A percentile compares a stretch with the other conserved stretches of the same genome.
Evolutionary conservation across 805 yeast genomes (phyloP).

Genomic region (Diddensiella caesifluorescens): DNA sequence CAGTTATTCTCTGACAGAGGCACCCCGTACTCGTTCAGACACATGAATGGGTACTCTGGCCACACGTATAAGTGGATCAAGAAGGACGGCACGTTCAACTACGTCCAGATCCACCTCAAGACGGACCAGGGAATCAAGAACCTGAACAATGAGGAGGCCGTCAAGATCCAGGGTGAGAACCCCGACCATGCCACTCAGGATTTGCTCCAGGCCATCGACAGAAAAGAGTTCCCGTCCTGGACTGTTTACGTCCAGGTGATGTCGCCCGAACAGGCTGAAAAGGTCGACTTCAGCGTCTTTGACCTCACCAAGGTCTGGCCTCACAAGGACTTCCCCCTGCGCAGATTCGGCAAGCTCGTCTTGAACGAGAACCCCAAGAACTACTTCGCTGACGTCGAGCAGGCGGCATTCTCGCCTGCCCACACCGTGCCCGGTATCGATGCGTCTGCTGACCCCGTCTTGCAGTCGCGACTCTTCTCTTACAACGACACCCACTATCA

Average conservation of each 20-base stretch:
- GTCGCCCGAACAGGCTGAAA: slow-evolving; percentile 52
- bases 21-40: slow-evolving; percentile 48
- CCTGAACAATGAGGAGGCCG: slow-evolving; percentile 43
- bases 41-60: slow-evolving; percentile 61
- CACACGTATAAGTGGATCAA: slow-evolving; percentile 58
- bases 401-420: slow-evolving; percentile 64
- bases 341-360: slow-evolving; percentile 50
- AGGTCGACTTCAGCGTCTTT: slow-evolving; percentile 43
- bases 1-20: slow-evolving; percentile 58
- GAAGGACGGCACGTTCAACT: slow-evolving; percentile 44
- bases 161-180: slow-evolving; percentile 40
- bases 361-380: slow-evolving; percentile 53
- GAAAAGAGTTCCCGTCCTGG: slow-evolving; percentile 48
- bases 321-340: slow-evolving; percentile 48
- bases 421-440: slow-evolving; percentile 72
- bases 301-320: slow-evolving; percentile 59
- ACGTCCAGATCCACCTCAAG: slow-evolving; percentile 51
- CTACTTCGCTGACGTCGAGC: slow-evolving; percentile 48
- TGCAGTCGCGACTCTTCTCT: slow-evolving; percentile 70
- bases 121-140: slow-evolving; percentile 49
- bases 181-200: slow-evolving; percentile 48
- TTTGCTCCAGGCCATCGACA: slow-evolving; percentile 42
- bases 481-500: slow-evolving; percentile 74
- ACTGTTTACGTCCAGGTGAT: slow-evolving; percentile 54
- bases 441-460: slow-evolving; percentile 71